Base-by-base conservation (phyloP, 2,329 filamentous ascomycete species). In the Hymenoscyphus fructigenus region DNA sequence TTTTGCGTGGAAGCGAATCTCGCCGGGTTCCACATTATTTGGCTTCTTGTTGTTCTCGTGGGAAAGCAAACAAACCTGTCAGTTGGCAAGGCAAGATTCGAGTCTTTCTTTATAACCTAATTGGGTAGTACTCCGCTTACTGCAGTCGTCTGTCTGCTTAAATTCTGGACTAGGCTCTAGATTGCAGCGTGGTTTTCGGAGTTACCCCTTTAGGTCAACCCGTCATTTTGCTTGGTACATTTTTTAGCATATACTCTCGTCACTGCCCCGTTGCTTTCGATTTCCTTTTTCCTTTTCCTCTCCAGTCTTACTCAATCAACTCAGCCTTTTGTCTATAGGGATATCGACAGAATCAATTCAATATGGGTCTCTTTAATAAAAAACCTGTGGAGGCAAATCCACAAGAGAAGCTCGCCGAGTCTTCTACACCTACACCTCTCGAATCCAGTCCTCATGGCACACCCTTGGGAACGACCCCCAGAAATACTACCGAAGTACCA, bases 291-390 rank as follows among this genome's bases (percentile, higher is more conserved):
- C 44, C 17, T 15, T 23, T 9, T 50, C 10, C 12, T 50, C 44
- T 50, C 44, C n/a, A 50, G 44, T 50, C 44, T 50, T 50, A 50
- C 44, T 50, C 20, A 50, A 23, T 23, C 44, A 15, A 38, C 15
- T 59, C 34, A 38, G 26, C 17, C 17, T 26, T 26, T 23, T 38
- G 10, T 38, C 57, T 59, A 32, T 15, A 57, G 28, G 17, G n/a
- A 26, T 29, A 47, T 38, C 29, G 15, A 36, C 32, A 57, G 50
- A 17, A 53, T 20, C 17, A 44, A 38, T 14, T 23, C 38, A 62
- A 14, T 17, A 65, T 65, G 63, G 36, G 55, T 26, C 29, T 62
- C 59, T 62, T 65, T 53, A 62, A 34, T 20, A 57, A 32, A 23
- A 47, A 55, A 12, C 55, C 15, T 12, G 44, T 26, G 10, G 44